phyloP scores from a whole-genome alignment of 805 yeast species.

The Pachysolen tannophilus region DNA sequence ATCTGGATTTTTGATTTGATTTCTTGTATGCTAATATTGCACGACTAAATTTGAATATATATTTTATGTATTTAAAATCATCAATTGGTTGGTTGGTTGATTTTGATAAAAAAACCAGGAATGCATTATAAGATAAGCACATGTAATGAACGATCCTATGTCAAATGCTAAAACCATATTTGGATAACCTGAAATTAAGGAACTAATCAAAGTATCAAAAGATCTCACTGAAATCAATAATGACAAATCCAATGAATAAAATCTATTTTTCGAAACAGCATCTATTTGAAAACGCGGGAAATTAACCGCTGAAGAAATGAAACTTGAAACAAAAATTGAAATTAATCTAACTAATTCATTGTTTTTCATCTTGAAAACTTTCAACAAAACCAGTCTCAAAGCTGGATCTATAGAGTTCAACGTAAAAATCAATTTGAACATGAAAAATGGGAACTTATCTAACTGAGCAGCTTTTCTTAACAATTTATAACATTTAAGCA shows the following conservation, averaged over 20 bases:
- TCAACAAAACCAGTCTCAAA: slow-evolving; percentile 7
- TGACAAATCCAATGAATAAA: slow-evolving; percentile 28
- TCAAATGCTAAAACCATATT: slow-evolving; percentile 14
- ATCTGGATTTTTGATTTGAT: too few relatives aligned
- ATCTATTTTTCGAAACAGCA: slow-evolving; percentile 22
- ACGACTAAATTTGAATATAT: too few relatives aligned
- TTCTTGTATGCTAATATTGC: too few relatives aligned
- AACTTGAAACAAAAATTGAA: slow-evolving; percentile 23
- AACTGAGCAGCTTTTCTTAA: slow-evolving; percentile 22
- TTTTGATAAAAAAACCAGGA: slow-evolving; percentile 29
- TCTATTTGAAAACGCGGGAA: slow-evolving; percentile 28
- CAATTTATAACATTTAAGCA: slow-evolving; percentile 11
- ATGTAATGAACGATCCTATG: slow-evolving; percentile 21
- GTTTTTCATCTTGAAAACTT: slow-evolving; percentile 2
- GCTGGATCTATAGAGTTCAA: slow-evolving; percentile 25
- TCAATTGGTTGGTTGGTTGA: too few relatives aligned
- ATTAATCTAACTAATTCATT: slow-evolving; percentile 9
- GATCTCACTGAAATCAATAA: slow-evolving; percentile 29
- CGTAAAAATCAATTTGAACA: slow-evolving; percentile 24
- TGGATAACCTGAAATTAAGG: slow-evolving; percentile 13
- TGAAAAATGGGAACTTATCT: slow-evolving; percentile 26
- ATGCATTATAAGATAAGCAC: slow-evolving; percentile 27
- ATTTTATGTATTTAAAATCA: too few relatives aligned
- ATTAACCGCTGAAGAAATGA: slow-evolving; percentile 20
- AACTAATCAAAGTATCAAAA: slow-evolving; percentile 24